Evolutionary conservation across 2,329 filamentous ascomycete genomes (phyloP), one percentile per base, ranked within the genome.

Genomic region (Huntiella bhutanensis): DNA sequence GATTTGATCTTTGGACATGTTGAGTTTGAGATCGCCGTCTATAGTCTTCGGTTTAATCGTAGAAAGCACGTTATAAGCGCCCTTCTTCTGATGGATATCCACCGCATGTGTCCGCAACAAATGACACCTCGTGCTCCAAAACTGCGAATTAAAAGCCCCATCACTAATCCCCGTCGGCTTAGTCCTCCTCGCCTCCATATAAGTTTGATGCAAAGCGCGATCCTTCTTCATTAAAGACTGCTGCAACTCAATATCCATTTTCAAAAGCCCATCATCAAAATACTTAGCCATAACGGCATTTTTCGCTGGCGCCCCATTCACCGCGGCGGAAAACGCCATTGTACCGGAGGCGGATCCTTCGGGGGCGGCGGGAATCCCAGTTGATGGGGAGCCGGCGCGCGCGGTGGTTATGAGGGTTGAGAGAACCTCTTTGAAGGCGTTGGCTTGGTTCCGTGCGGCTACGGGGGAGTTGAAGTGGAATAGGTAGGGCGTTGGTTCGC

Each of bases 61-160:
- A 0, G 91, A 87, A 13, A 98, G 68, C 5, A 96, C 87, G 55
- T 98, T 96, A 63, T 95, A 95, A 3, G 85, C 77, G 4, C 88
- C 91, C 53, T 82, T 80, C 54, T 78, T 81, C 64, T 98, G 92
- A 49, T 75, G 77, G 47, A 74, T 77, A 61, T 96, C 86, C 40
- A 94, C 91, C 1, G 86, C 87, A 63, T 95, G 83, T 0, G 88
- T 82, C 10, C 91, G 81, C 28, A 98, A 70, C 32, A 95, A 67
- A 58, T 85, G 85, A 41, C 87, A 73, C 40, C 92, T 73, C 2
- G 85, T 84, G 1, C 85, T 84, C 91, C 91, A 98, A 64, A 98
- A 98, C 59, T 95, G 88, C 1, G 77, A 69, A 54, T 88, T 86
- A 60, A 96, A 94, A 39, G 86, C 80, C 1, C 74, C 73, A 22